phyloP scores from a whole-genome alignment of 1,139 yeast species.

The Kodamaea anthophila region DNA sequence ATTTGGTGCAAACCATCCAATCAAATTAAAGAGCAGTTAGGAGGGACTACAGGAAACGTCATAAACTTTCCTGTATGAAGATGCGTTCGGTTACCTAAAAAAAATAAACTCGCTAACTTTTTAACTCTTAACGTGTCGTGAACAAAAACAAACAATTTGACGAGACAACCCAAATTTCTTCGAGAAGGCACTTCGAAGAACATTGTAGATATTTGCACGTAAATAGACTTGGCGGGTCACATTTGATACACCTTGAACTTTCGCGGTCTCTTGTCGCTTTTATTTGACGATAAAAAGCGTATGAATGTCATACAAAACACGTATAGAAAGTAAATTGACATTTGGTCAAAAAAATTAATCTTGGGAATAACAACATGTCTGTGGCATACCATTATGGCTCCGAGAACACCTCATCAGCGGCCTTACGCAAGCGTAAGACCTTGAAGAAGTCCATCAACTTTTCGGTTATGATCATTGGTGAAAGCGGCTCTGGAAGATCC shows the following conservation, averaged over 20 bases:
- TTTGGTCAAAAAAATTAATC: constrained; percentile 2
- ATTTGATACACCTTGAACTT: constrained; percentile 5
- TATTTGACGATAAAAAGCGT: too few relatives aligned
- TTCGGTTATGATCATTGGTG: constrained; percentile 56
- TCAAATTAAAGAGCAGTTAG: not conserved
- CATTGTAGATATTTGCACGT: too few relatives aligned
- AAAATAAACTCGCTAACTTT: not conserved
- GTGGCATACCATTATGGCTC: constrained; percentile 11
- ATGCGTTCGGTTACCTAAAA: too few relatives aligned
- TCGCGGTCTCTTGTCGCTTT: too few relatives aligned
- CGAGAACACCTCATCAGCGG: constrained; percentile 16
- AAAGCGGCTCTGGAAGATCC: constrained; percentile 56
- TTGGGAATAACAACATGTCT: constrained; percentile 8
- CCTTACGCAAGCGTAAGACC: constrained; percentile 53
- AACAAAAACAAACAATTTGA: constrained; percentile 7
- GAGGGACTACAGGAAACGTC: too few relatives aligned
- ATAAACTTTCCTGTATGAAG: too few relatives aligned
- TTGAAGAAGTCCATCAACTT: constrained; percentile 49
- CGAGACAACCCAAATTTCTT: too few relatives aligned
- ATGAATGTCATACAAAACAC: too few relatives aligned
- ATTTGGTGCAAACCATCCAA: constrained; percentile 11
- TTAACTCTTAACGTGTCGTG: not conserved
- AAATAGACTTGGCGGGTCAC: too few relatives aligned
- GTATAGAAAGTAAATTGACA: not conserved
- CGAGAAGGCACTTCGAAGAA: too few relatives aligned